Base-by-base conservation (phyloP, 148 eudicot genomes). In the Nepenthes mirabilis region DNA sequence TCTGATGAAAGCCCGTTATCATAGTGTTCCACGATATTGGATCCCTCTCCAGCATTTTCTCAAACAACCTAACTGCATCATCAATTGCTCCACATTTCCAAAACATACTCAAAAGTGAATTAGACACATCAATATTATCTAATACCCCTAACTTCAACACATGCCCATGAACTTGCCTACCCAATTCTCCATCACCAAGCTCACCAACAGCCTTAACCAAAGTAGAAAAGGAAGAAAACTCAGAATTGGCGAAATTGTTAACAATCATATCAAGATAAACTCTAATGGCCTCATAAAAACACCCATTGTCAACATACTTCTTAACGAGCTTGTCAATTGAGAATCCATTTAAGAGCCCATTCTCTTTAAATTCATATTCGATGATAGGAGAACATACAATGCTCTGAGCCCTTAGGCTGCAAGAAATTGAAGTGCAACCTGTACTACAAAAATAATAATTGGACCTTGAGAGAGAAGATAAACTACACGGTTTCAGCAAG, bases 171-270 rank as follows among this genome's bases (percentile, higher is more conserved):
- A 75, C 52, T 51, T 70, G 74, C 52, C 62, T 33, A 33, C 62
- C 50, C 37, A 67, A 63, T 7, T 59, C 50, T 2, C 70, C 13
- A 49, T 70, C 63, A 75, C 53, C 7, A 34, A 70, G 36, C 57
- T 59, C 59, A 23, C 78, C 71, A 55, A 70, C 48, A 35, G 74
- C 79, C 68, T 75, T 70, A 59, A 75, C 51, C 47, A 75, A 69
- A 45, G 58, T 52, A 49, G 79, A 62, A 51, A 66, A 75, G 9
- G 66, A 67, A 49, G 34, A 12, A 36, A 70, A 60, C 1, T 50
- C 57, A 23, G 33, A 33, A 5, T 62, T 8, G 14, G 52, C 12
- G 0, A 48, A 51, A 48, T 65, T 75, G 14, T 43, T 52, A 51
- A 58, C 36, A 43, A 75, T 61, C 59, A 55, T 48, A 52, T 52